Base-by-base conservation (phyloP, 208 protist genomes). In the Trypanosoma conorhini region DNA sequence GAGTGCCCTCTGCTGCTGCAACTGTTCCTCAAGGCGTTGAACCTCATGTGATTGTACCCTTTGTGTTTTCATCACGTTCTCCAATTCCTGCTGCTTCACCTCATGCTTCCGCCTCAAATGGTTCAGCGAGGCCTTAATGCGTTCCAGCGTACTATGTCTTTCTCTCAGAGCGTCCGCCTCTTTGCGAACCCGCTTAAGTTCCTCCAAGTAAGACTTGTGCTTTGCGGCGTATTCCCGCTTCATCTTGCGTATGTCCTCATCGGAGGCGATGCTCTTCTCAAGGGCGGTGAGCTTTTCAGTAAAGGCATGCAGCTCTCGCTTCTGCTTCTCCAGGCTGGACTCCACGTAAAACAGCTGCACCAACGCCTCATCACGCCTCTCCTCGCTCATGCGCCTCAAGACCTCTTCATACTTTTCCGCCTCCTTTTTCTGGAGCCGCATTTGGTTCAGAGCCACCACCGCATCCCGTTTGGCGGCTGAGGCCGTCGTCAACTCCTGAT, bases 351-450 rank as follows among this genome's bases (percentile, higher is more conserved):
- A 98, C 21, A 99, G 81, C 76, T 98, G 82, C 2, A 87, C 88
- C 5, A 99, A 78, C 2, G 87, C 88, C 13, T 88, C 67, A 65
- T 96, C 68, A 21, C 89, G 75, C 52, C 86, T 80, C 28, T 92
- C 80, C 8, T 87, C 66, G 40, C 76, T 68, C 33, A 83, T 73
- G 40, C 83, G 76, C 48, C 82, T 67, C 19, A 78, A 35, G 17
- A 91, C 72, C 51, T 93, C 79, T 31, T 86, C 82, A 76, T 87
- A 98, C 75, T 80, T 85, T 67, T 99, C 93, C 0, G 96, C 95
- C 79, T 99, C 98, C 62, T 98, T 94, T 84, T 98, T 97, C 52
- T 98, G 97, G 42, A 97, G 75, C 7, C 96, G 94, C 71, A 96
- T 96, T 78, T 98, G 94, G 48, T 97, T 95, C 22, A 98, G 94